Evolutionary conservation across 345 rosid species (phyloP), one percentile per base, ranked within the genome.

Genomic region (Cardamine occulta): DNA sequence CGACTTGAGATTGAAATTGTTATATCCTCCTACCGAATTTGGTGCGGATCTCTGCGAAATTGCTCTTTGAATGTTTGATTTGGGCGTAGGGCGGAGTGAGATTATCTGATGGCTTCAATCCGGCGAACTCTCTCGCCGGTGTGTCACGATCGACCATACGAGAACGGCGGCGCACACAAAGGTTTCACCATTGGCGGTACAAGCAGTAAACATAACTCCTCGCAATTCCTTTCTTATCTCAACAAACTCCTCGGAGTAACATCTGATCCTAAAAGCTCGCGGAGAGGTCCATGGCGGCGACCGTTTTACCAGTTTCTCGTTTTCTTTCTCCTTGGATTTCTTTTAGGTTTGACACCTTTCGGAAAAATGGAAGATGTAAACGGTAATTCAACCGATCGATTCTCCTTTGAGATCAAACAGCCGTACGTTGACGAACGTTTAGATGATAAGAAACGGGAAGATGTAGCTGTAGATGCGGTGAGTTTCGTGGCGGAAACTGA

Each of bases 101-200:
- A 8, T 40, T 51, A 69, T 80, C 65, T 35, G 59, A 91, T 91
- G 99, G 97, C 96, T 34, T 94, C 99, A 18, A 66, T 90, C 83
- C 91, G 99, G 61, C 88, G 99, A 72, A 88, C 97, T 62, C 89
- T 90, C 57, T 94, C 98, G 42, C 97, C 95, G 53, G 85, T 87
- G 2, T 70, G 79, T 74, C 89, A 76, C 63, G 90, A 89, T 75
- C 94, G 94, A 15, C 58, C 82, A 0, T 82, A 79, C 73, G 86
- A 74, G 54, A 86, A 84, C 70, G 90, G 91, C 13, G 82, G 77
- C 19, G 73, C 83, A 28, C 79, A 72, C 61, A 86, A 79, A 68
- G 63, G 61, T 44, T 80, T 82, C 32, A 54, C 80, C n/a, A 71
- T 72, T 48, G 85, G 74, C 23, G 72, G 62, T 29, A 59, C 62